Evolutionary conservation across 768 basidiomycete species (phyloP).

Genomic region (Amanita thiersii): DNA sequence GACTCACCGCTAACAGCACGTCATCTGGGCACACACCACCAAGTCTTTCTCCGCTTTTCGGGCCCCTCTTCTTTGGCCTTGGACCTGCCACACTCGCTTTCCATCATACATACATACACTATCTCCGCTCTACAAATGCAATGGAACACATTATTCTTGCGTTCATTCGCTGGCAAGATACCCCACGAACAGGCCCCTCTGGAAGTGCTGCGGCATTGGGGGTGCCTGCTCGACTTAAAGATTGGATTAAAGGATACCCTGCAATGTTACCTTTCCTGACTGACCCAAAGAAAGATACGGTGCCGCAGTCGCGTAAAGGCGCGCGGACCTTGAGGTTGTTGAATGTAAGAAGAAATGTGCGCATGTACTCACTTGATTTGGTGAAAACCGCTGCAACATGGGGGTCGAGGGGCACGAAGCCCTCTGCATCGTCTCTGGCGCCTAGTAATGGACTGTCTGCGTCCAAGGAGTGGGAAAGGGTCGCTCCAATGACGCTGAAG

Average conservation of each 20-base stretch:
- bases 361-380: conserved; percentile 84
- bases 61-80: conserved; percentile 84
- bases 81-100: conserved; percentile 40
- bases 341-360: conserved; percentile 69
- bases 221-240: conserved; percentile 79
- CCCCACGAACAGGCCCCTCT: conserved; percentile 32
- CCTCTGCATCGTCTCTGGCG: conserved; percentile 7
- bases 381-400: conserved; percentile 53
- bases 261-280: conserved; percentile 62
- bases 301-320: conserved; percentile 64
- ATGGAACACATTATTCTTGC: conserved; percentile 91
- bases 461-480: conserved; percentile 73
- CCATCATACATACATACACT: conserved; percentile 47
- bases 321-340: conserved; percentile 72
- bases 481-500: conserved; percentile 54
- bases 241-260: conserved; percentile 90
- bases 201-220: conserved; percentile 53
- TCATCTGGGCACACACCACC: conserved; percentile 88
- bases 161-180: conserved; percentile 79
- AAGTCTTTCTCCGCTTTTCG: conserved; percentile 83
- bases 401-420: conserved; percentile 24
- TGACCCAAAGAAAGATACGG: conserved; percentile 35
- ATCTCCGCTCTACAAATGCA: conserved; percentile 76
- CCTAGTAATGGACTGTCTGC: conserved; percentile 36
- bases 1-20: conserved; percentile 77